Evolutionary conservation across 441 rosid genomes (phyloP).

Genomic region (Euphorbia corollata): DNA sequence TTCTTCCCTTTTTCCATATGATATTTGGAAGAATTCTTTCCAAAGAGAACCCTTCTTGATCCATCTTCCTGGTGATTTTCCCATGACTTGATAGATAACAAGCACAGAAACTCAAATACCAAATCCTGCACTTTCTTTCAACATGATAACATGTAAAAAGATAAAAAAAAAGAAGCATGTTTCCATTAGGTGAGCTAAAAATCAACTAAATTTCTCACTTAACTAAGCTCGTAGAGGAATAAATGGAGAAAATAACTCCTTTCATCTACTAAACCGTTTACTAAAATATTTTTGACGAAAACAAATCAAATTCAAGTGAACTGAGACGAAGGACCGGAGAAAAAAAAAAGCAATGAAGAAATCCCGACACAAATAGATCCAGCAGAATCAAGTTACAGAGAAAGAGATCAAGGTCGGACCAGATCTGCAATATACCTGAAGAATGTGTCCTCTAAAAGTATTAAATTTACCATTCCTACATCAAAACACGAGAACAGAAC

Average conservation of each 20-base stretch:
- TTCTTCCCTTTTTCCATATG: slow-evolving; percentile 46
- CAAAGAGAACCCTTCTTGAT: slow-evolving; percentile 62
- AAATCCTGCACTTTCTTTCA: slow-evolving; percentile 19
- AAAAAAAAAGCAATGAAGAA: slow-evolving; percentile 2
- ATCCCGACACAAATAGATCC: slow-evolving; percentile 14
- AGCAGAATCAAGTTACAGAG: background rate
- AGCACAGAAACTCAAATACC: slow-evolving; percentile 23
- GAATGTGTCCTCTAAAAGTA: slow-evolving; percentile 28
- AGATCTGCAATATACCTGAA: slow-evolving; percentile 61
- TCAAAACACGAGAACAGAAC: slow-evolving; percentile 13
- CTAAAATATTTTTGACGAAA: background rate
- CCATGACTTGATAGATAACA: slow-evolving; percentile 40
- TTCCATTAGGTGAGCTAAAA: background rate
- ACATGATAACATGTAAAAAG: background rate
- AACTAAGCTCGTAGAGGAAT: slow-evolving; percentile 11
- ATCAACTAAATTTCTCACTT: slow-evolving; percentile 12
- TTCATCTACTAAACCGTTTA: background rate
- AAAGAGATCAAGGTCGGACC: slow-evolving; percentile 15
- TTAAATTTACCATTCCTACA: slow-evolving; percentile 44
- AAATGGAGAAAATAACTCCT: background rate
- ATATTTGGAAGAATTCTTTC: slow-evolving; percentile 71
- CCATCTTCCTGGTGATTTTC: slow-evolving; percentile 73
- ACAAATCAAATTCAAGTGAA: background rate
- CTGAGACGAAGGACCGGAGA: background rate
- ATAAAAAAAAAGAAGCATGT: background rate